phyloP scores from a whole-genome alignment of 169 alveolate species.

The Cryptosporidium muris region DNA sequence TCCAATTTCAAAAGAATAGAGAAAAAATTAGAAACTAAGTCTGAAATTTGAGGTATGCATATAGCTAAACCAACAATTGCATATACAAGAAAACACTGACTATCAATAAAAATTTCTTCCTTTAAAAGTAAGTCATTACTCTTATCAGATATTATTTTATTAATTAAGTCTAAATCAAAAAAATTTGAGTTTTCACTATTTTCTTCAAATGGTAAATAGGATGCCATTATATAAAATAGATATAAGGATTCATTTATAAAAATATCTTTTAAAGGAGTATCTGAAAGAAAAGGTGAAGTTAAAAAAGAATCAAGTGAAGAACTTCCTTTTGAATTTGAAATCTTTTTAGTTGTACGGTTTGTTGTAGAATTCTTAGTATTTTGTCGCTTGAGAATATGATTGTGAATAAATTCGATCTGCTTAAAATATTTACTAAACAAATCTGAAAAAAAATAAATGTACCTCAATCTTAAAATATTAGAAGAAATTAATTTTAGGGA shows the following conservation, averaged over 20 bases:
- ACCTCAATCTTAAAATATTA: constrained; percentile 32
- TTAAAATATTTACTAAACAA: constrained; percentile 47
- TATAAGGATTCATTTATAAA: constrained; percentile 14
- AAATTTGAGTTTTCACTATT: not conserved
- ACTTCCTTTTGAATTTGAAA: too few species aligned
- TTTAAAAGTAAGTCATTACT: constrained; percentile 7
- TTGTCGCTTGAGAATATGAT: constrained; percentile 28
- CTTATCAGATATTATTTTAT: constrained; percentile 3
- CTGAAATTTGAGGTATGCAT: constrained; percentile 4
- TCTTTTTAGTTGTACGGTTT: not conserved
- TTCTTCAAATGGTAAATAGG: constrained; percentile 34
- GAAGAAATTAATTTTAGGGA: constrained; percentile 16
- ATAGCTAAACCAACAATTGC: constrained; percentile 33
- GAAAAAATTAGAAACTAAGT: constrained; percentile 4
- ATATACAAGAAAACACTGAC: constrained; percentile 29
- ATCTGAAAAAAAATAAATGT: constrained; percentile 13
- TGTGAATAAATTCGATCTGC: constrained; percentile 20
- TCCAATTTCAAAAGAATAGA: constrained; percentile 8
- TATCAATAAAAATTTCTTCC: constrained; percentile 64
- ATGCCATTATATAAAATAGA: constrained; percentile 12
- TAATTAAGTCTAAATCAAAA: constrained; percentile 11
- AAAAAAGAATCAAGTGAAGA: not conserved
- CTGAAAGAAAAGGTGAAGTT: too few species aligned
- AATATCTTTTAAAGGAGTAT: not conserved
- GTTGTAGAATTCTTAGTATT: constrained; percentile 1